Evolutionary conservation across 371 early-diverging fungal genomes (phyloP).

Genomic region (Homolaphlyctis polyrhiza): DNA sequence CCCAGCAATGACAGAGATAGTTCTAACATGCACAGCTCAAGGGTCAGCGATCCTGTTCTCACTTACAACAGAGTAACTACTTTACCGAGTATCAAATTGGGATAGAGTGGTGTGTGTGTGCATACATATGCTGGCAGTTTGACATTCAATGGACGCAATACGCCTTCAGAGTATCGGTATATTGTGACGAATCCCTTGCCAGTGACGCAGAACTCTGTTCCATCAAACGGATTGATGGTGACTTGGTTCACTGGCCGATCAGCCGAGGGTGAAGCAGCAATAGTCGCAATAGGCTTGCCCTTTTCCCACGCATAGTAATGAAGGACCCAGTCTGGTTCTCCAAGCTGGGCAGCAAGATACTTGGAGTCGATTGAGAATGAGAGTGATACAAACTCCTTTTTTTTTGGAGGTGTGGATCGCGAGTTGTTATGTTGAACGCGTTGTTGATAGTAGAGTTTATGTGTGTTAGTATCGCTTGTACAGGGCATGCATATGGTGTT

Average conservation of each 20-base stretch:
- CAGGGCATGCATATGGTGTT: no score
- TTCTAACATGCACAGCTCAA: no score
- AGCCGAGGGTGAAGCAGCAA: conserved; percentile 7
- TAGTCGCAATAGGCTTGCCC: conserved; percentile 30
- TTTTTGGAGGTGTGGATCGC: no score
- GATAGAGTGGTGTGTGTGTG: background rate
- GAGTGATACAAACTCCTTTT: conserved; percentile 36
- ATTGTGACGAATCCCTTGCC: conserved; percentile 22
- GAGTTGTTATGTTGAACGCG: no score
- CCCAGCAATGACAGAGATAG: conserved; percentile 35
- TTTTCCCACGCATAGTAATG: conserved; percentile 46
- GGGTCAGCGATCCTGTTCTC: no score
- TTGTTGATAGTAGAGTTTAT: no score
- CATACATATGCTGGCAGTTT: background rate
- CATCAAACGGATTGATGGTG: conserved; percentile 40
- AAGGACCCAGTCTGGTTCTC: conserved; percentile 34
- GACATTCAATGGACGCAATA: conserved; percentile 10
- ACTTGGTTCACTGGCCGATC: conserved; percentile 21
- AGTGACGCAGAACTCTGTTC: conserved; percentile 32
- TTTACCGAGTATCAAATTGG: no score
- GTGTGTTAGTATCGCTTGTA: no score
- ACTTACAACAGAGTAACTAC: no score
- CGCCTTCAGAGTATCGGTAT: conserved; percentile 38
- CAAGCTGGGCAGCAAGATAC: conserved; percentile 37
- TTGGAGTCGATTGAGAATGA: conserved; percentile 42